These are phyloP conservation scores for Trametes pubescens DNA, from an alignment of 1,284 basidiomycete genomes.

Conservation along the genomic window DNA sequence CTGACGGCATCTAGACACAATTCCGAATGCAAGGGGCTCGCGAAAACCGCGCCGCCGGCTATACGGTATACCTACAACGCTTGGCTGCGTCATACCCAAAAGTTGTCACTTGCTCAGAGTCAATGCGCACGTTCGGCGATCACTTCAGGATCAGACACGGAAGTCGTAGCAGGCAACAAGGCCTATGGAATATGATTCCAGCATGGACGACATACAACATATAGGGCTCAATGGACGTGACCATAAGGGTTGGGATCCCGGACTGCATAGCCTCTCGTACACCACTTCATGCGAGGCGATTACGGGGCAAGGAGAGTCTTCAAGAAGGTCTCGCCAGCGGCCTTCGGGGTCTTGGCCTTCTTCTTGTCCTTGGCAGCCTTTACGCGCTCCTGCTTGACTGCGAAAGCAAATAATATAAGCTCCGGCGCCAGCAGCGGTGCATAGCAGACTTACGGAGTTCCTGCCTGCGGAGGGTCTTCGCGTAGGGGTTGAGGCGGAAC, in stretches of 20 bases:
- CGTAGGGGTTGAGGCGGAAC: constrained; percentile 99
- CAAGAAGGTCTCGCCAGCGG: constrained; percentile 89
- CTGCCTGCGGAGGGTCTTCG: constrained; percentile 91
- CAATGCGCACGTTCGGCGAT: background rate
- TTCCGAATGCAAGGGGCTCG: too few relatives aligned
- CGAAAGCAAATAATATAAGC: background rate
- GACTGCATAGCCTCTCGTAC: constrained; percentile 36
- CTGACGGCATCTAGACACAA: too few relatives aligned
- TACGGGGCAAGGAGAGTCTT: constrained; percentile 87
- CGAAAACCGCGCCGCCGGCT: too few relatives aligned
- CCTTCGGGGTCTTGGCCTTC: constrained; percentile 64
- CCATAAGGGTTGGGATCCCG: constrained; percentile 32
- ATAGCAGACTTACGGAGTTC: constrained; percentile 73
- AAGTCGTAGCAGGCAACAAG: constrained; percentile 19
- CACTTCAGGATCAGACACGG: background rate
- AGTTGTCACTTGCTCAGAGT: too few relatives aligned
- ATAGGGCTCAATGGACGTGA: constrained; percentile 30
- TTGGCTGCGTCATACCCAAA: too few relatives aligned
- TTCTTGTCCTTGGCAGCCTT: constrained; percentile 70
- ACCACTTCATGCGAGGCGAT: constrained; percentile 41
- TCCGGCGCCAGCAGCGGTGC: background rate
- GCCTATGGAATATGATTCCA: constrained; percentile 22
- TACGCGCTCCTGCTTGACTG: constrained; percentile 82
- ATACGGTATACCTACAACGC: too few relatives aligned
- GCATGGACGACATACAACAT: constrained; percentile 40